These are phyloP conservation scores for Endothia cerciana DNA, from an alignment of 2,329 filamentous ascomycete species.

Conservation along the genomic window DNA sequence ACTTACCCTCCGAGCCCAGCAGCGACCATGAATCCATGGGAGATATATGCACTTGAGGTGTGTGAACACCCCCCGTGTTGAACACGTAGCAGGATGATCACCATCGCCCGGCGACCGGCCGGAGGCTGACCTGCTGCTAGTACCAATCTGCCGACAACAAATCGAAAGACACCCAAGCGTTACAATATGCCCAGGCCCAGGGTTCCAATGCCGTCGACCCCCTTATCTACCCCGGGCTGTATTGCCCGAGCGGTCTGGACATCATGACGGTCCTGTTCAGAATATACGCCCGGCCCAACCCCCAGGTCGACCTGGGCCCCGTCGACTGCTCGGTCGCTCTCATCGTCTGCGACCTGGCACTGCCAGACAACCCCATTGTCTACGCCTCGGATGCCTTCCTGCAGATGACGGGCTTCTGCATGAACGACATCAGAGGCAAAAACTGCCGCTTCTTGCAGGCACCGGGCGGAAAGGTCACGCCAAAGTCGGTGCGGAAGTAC, in stretches of 20 bases:
- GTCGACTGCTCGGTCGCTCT: slow-evolving; percentile 86
- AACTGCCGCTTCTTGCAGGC: slow-evolving; percentile 88
- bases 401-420: slow-evolving; percentile 76
- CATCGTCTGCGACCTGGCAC: slow-evolving; percentile 76
- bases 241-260: slow-evolving; percentile 58
- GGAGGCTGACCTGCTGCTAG: not conserved
- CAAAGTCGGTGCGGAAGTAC: slow-evolving; percentile 64
- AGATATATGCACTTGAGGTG: slow-evolving; percentile 42
- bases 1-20: not conserved
- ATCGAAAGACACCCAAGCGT: slow-evolving; percentile 25
- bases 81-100: not conserved
- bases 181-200: slow-evolving; percentile 16
- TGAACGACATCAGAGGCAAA: slow-evolving; percentile 72
- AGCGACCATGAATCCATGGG: slow-evolving; percentile 41
- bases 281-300: slow-evolving; percentile 71
- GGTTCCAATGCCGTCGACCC: slow-evolving; percentile 41
- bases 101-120: not conserved
- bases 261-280: slow-evolving; percentile 63
- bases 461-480: slow-evolving; percentile 67
- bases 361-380: slow-evolving; percentile 77
- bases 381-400: slow-evolving; percentile 84
- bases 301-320: slow-evolving; percentile 77
- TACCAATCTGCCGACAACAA: slow-evolving; percentile 25
- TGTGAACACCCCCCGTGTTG: slow-evolving; percentile 26
- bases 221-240: slow-evolving; percentile 60